These are phyloP conservation scores for Talaromyces rugulosus DNA, from an alignment of 2,329 filamentous ascomycete genomes.

Conservation along the genomic window DNA sequence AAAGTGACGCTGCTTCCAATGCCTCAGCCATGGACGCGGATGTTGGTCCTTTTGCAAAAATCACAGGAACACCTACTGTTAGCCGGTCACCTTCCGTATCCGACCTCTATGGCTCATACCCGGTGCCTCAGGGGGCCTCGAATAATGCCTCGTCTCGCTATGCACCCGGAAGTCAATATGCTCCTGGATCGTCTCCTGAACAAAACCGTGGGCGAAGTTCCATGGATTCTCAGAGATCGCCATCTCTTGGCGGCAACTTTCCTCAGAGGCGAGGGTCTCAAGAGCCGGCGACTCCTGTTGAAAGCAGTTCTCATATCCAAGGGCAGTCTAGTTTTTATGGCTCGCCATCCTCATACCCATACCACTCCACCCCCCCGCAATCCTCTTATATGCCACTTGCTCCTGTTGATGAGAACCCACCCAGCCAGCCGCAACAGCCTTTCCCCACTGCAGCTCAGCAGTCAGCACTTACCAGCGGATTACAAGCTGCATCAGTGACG, in stretches of 20 bases:
- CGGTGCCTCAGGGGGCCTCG: slow-evolving; percentile 30
- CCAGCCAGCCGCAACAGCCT: slow-evolving; percentile 23
- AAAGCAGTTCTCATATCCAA: slow-evolving; percentile 29
- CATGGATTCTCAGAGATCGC: slow-evolving; percentile 43
- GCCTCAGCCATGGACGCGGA: slow-evolving; percentile 56
- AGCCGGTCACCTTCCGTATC: slow-evolving; percentile 70
- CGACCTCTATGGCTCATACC: slow-evolving; percentile 67
- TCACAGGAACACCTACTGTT: slow-evolving; percentile 70
- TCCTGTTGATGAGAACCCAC: slow-evolving; percentile 35
- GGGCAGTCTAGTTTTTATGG: slow-evolving; percentile 24
- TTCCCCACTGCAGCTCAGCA: slow-evolving; percentile 17
- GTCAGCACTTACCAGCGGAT: slow-evolving; percentile 23
- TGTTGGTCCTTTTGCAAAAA: slow-evolving; percentile 74
- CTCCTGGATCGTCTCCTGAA: slow-evolving; percentile 49
- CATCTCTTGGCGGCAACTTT: slow-evolving; percentile 31
- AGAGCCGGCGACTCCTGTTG: slow-evolving; percentile 31
- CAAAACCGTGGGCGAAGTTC: slow-evolving; percentile 48
- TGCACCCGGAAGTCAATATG: slow-evolving; percentile 41
- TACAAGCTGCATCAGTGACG: slow-evolving; percentile 21
- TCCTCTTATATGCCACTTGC: slow-evolving; percentile 35
- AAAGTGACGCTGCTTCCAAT: slow-evolving; percentile 62
- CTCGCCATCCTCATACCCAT: slow-evolving; percentile 27
- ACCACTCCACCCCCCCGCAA: slow-evolving; percentile 35
- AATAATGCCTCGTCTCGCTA: slow-evolving; percentile 39
- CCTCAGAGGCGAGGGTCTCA: slow-evolving; percentile 34